Percentiles rank a stretch among this genome's conserved stretches.
These are phyloP conservation scores for Panicum hallii DNA, from an alignment of 202 grass and related monocot species.

Conservation along the genomic window DNA sequence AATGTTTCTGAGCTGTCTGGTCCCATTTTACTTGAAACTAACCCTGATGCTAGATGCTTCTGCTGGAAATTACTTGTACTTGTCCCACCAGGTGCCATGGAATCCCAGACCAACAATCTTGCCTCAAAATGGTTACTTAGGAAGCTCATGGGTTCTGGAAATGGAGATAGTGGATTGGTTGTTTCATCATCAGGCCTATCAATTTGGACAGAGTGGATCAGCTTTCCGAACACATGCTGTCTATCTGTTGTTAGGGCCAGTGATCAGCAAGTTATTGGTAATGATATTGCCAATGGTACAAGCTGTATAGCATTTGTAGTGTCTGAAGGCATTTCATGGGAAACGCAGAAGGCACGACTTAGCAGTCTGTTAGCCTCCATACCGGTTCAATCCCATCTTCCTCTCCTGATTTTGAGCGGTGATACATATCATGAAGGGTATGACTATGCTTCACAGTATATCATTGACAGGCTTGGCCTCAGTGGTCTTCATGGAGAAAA, in stretches of 20 bases:
- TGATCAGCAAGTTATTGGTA: constrained; percentile 53
- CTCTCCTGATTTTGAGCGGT: constrained; percentile 73
- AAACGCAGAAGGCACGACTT: constrained; percentile 67
- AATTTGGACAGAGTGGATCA: constrained; percentile 69
- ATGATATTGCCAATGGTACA: constrained; percentile 45
- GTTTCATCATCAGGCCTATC: constrained; percentile 58
- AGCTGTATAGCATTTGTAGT: constrained; percentile 74
- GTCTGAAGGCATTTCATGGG: constrained; percentile 79
- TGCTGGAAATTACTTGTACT: constrained; percentile 89
- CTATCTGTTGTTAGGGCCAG: constrained; percentile 70
- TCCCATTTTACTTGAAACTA: constrained; percentile 79
- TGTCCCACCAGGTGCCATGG: constrained; percentile 50
- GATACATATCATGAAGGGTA: constrained; percentile 58
- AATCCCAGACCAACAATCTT: constrained; percentile 39
- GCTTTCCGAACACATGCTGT: constrained; percentile 53
- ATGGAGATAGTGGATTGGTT: constrained; percentile 50
- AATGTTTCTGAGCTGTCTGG: constrained; percentile 74
- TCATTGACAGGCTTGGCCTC: constrained; percentile 67
- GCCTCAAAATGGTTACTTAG: constrained; percentile 80
- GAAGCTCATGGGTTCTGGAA: constrained; percentile 70
- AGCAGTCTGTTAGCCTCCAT: constrained; percentile 61
- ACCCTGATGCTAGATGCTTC: constrained; percentile 72
- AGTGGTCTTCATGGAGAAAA: constrained; percentile 51
- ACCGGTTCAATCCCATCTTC: constrained; percentile 69
- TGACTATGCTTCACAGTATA: constrained; percentile 51